These are phyloP conservation scores for Talaromyces marneffei DNA, from an alignment of 2,329 filamentous ascomycete genomes.

Conservation along the genomic window DNA sequence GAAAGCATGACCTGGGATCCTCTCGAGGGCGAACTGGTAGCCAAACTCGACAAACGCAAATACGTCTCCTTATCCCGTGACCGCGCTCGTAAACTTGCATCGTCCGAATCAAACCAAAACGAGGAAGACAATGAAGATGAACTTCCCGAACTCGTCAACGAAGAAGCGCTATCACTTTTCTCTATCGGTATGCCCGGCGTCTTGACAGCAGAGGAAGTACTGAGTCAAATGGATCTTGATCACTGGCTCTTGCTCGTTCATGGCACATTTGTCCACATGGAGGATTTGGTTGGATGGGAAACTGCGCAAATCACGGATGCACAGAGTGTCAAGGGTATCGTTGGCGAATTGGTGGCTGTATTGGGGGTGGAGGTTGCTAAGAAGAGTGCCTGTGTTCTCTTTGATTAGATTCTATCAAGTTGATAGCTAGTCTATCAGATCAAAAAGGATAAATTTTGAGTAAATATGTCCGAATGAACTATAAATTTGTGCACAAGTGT, in stretches of 20 bases:
- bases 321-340: slow-evolving; percentile 42
- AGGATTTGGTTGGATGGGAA: slow-evolving; percentile 47
- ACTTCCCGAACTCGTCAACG: slow-evolving; percentile 23
- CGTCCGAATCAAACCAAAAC: slow-evolving; percentile 6
- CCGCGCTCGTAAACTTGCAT: slow-evolving; percentile 17
- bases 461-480: not conserved
- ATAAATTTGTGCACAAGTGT: slow-evolving; percentile 2
- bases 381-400: slow-evolving; percentile 36
- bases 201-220: slow-evolving; percentile 38
- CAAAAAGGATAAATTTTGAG: no score
- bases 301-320: slow-evolving; percentile 36
- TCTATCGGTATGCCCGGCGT: slow-evolving; percentile 43
- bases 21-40: slow-evolving; percentile 37
- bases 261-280: slow-evolving; percentile 39
- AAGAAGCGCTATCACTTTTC: slow-evolving; percentile 42
- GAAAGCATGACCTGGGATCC: slow-evolving; percentile 42
- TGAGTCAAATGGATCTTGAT: slow-evolving; percentile 36
- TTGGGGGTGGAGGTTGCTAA: slow-evolving; percentile 40
- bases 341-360: slow-evolving; percentile 42
- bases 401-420: slow-evolving; percentile 24
- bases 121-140: not conserved
- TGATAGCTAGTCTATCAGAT: not conserved
- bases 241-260: slow-evolving; percentile 41
- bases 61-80: slow-evolving; percentile 44
- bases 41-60: slow-evolving; percentile 37